A percentile compares a stretch with the other conserved stretches of the same genome.
phyloP scores from a whole-genome alignment of 768 basidiomycete genomes.

The Leccinum broughii region DNA sequence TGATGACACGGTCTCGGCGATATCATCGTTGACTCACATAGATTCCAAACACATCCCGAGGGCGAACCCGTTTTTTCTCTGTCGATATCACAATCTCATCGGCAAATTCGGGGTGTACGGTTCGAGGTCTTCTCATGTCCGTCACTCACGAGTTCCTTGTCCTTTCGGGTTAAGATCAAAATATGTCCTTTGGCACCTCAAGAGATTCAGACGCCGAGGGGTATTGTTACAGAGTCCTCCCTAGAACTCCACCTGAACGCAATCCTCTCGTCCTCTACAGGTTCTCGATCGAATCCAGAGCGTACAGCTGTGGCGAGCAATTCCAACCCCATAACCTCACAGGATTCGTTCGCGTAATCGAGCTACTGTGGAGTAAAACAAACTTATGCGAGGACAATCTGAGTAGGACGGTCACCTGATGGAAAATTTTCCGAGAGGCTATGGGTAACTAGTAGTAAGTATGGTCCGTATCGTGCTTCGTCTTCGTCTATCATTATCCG shows the following conservation, averaged over 20 bases:
- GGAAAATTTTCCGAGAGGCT: neutral
- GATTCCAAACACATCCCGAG: constrained; percentile 4
- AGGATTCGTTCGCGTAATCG: constrained; percentile 8
- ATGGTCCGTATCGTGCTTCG: neutral
- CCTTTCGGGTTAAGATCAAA: too few relatives aligned
- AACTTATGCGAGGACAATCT: neutral
- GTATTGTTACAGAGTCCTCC: constrained; percentile 12
- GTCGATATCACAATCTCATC: constrained; percentile 20
- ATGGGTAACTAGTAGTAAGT: neutral
- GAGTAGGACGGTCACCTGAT: neutral
- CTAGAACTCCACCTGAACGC: neutral
- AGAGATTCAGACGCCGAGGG: constrained; percentile 17
- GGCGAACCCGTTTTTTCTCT: constrained; percentile 11
- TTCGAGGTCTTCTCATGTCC: neutral
- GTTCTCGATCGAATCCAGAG: constrained; percentile 3
- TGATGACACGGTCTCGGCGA: constrained; percentile 15
- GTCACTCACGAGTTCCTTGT: constrained; percentile 1
- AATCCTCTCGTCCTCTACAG: constrained; percentile 14
- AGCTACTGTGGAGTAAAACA: neutral
- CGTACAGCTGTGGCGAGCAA: constrained; percentile 17
- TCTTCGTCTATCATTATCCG: neutral
- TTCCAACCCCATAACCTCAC: constrained; percentile 5
- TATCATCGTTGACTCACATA: constrained; percentile 14
- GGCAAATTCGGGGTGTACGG: neutral
- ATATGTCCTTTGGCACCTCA: constrained; percentile 10